phyloP scores from a whole-genome alignment of 768 basidiomycete species.

The Rubroboletus pulcherrimus region DNA sequence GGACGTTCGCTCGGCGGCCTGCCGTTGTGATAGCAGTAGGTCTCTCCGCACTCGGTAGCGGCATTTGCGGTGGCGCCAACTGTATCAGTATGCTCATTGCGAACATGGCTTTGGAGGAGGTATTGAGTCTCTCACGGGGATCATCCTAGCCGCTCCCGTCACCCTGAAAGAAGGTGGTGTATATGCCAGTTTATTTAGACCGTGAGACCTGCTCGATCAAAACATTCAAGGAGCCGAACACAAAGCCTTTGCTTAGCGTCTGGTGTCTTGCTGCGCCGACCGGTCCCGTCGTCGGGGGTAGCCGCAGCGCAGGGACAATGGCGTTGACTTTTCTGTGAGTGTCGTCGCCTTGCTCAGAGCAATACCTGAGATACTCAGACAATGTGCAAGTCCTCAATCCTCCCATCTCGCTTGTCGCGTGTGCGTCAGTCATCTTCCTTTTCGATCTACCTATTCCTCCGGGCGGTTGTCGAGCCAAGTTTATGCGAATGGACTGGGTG shows the following conservation, averaged over 20 bases:
- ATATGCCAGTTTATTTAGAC: conserved; percentile 35
- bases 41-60: conserved; percentile 41
- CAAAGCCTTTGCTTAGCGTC: conserved; percentile 5
- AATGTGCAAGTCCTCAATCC: conserved; percentile 36
- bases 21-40: conserved; percentile 30
- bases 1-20: conserved; percentile 39
- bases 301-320: conserved; percentile 29
- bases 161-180: conserved; percentile 42
- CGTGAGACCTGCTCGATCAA: conserved; percentile 20
- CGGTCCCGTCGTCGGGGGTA: conserved; percentile 37
- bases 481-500: conserved; percentile 43
- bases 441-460: conserved; percentile 34
- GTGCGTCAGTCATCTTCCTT: conserved; percentile 27
- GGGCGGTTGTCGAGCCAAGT: conserved; percentile 32
- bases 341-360: neutral
- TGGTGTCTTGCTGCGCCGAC: conserved; percentile 36
- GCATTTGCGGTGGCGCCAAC: conserved; percentile 38
- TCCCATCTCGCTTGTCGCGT: conserved; percentile 33
- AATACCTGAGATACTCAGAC: neutral
- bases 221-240: neutral
- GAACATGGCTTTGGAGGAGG: too few relatives aligned
- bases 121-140: conserved; percentile 35
- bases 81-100: conserved; percentile 42
- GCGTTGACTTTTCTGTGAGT: conserved; percentile 42
- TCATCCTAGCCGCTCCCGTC: conserved; percentile 45